These are phyloP conservation scores for Vanilla planifolia DNA, from an alignment of 106 monocot genomes.

Conservation along the genomic window DNA sequence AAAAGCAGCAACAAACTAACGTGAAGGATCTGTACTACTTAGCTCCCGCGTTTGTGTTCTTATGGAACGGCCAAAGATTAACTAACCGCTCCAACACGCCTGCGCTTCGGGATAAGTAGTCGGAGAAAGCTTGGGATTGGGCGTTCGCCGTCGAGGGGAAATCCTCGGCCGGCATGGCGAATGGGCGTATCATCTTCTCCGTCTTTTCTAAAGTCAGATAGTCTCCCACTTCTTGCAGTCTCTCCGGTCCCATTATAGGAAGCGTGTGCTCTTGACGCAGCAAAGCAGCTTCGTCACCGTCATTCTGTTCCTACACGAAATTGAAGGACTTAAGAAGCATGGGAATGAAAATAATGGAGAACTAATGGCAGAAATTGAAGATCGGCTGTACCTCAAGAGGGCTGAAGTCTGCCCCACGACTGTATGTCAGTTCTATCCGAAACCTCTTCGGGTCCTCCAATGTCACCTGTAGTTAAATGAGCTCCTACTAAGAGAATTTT, in stretches of 20 bases:
- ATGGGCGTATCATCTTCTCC: slow-evolving; percentile 83
- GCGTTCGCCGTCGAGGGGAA: slow-evolving; percentile 66
- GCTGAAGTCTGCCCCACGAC: slow-evolving; percentile 90
- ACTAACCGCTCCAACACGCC: slow-evolving; percentile 68
- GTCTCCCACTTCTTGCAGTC: slow-evolving; percentile 65
- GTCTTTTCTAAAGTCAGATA: slow-evolving; percentile 77
- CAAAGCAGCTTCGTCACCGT: slow-evolving; percentile 39
- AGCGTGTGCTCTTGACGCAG: slow-evolving; percentile 91
- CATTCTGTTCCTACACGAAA: slow-evolving; percentile 27
- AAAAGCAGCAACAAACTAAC: too few species aligned
- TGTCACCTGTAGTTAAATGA: slow-evolving; percentile 41
- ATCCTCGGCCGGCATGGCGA: slow-evolving; percentile 98
- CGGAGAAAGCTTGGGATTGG: slow-evolving; percentile 61
- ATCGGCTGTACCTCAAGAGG: slow-evolving; percentile 87
- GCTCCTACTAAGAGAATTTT: neutral
- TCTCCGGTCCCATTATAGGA: slow-evolving; percentile 93
- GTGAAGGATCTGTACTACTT: too few species aligned
- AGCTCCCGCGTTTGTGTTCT: too few species aligned
- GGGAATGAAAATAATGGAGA: neutral
- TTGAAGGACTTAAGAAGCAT: neutral
- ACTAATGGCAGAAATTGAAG: too few species aligned
- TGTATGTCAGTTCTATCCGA: slow-evolving; percentile 91
- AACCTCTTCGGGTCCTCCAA: slow-evolving; percentile 89
- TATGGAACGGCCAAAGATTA: slow-evolving; percentile 85
- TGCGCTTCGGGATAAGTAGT: slow-evolving; percentile 56